Conservation (phyloP, 495 filamentous ascomycete species). For the Neurospora africana region DNA sequence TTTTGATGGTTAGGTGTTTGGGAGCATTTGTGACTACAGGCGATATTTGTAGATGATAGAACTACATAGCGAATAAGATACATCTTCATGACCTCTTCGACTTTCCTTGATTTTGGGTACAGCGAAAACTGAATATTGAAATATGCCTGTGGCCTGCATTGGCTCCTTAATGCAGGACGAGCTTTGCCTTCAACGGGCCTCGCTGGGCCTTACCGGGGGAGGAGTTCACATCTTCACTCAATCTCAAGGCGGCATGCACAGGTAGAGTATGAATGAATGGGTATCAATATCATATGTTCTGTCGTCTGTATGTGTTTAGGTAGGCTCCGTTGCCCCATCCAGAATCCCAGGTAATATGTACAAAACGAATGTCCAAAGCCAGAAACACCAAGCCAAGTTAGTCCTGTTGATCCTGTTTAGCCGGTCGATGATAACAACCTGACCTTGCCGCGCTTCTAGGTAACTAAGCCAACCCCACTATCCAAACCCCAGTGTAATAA, state of each 20-base stretch:
- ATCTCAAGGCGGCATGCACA: too few relatives aligned
- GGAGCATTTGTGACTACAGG: neutral
- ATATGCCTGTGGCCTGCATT: too few relatives aligned
- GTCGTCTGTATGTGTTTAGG: neutral
- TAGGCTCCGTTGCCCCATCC: neutral
- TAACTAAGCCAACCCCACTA: neutral
- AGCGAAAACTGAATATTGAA: neutral
- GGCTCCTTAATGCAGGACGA: too few relatives aligned
- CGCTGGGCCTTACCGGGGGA: too few relatives aligned
- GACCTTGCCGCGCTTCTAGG: neutral
- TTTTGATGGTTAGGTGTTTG: neutral
- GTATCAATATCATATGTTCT: neutral
- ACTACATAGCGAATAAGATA: neutral
- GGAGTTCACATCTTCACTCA: too few relatives aligned
- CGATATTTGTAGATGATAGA: neutral
- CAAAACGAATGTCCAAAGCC: neutral
- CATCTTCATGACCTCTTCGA: neutral
- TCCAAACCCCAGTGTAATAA: neutral
- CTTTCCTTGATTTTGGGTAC: neutral
- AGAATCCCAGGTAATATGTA: neutral
- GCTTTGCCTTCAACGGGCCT: too few relatives aligned
- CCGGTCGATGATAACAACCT: neutral
- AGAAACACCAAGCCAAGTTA: neutral
- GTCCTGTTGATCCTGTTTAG: neutral
- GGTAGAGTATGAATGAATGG: neutral